Evolutionary conservation across 495 filamentous ascomycete genomes (phyloP), one percentile per base, ranked within the genome.

Genomic region (Bryoglossum gracile): DNA sequence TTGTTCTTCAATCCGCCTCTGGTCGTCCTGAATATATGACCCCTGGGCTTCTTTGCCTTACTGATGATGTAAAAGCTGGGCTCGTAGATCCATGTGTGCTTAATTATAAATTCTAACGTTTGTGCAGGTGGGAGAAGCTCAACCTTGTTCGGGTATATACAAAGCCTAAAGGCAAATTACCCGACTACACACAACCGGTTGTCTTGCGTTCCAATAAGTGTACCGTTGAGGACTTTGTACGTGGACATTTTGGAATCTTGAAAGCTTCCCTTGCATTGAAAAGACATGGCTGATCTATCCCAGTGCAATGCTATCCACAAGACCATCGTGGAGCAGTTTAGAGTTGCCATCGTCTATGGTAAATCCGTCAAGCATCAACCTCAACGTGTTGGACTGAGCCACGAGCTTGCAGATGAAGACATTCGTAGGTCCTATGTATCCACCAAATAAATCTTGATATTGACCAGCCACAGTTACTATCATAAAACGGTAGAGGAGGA

Each of bases 361-460:
- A 88, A 88, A 58, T 95, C 89, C 33, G 92, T 98, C 30, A 97
- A 95, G 76, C 92, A 98, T 72, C 92, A 98, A 69, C 92, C 92
- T 53, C 94, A 97, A 70, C 79, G 89, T 51, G 92, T 98, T 50
- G 92, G 92, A 46, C 76, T 98, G 50, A 68, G 80, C 17, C 92
- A 98, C 66, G 87, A 95, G 73, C 74, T 98, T 58, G 86, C 78
- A 39, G 92, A 98, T 67, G 92, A 97, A 69, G 92, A 98, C 69
- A 95, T 98, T 65, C 86, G 91, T 95, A 76, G 70, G 83, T 78
- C 44, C 43, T 45, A 10, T 21, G 18, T 42, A 23, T n/a, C 8
- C 11, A 16, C 30, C 2, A 0, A 34, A 48, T 14, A 9, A 34
- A 14, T 11, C 25, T 30, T 19, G 19, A 28, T 41, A 23, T 71